Base-by-base conservation (phyloP, 2,329 filamentous ascomycete species). In the Ceratocystis diversiconidia region DNA sequence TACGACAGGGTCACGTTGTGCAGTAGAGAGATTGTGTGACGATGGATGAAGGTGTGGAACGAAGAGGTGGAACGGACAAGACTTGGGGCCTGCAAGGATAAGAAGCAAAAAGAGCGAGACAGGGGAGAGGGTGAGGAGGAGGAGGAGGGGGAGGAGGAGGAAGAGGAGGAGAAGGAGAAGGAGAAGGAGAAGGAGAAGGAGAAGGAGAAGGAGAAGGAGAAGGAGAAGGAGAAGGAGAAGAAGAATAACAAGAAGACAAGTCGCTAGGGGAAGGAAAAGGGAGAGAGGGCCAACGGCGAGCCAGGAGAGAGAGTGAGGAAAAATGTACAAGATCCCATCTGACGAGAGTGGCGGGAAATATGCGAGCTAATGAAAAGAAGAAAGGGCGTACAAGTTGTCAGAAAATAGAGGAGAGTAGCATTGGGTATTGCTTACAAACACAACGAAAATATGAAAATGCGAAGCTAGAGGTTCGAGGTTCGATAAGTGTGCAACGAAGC, bases 281-380 rank as follows among this genome's bases (percentile, higher is more conserved):
- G 52, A 65, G 46, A 61, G 50, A 60, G 48, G 43, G 68, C 28
- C 28, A 46, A 62, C 52, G 60, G 48, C 19, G 52, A 48, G 46
- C 69, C 63, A 67, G 63, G 36, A 67, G 63, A 67, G 61, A 68
- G 67, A 69, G 8, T 22, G 22, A 52, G n/a, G 17, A 62, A 61
- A 19, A 50, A 36, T n/a, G 19, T n/a, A 12, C n/a, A 50, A 22
- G 46, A 4, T 50, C 46, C 46, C 19, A 32, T 57, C 25, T 57
- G 22, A 50, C 46, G 1, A 50, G 46, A 57, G 52, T 57, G 52
- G 25, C 52, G 52, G 22, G 28, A 57, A 57, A 12, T 10, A 17
- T 57, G 25, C 52, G 10, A 8, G 19, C 22, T 12, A 57, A 8
- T 15, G 15, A 22, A 28, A 28, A 30, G 22, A 57, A 57, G 8